Evolutionary conservation across 2,329 filamentous ascomycete species (phyloP), one percentile per base, ranked within the genome.

Genomic region (Colletotrichum cereale): DNA sequence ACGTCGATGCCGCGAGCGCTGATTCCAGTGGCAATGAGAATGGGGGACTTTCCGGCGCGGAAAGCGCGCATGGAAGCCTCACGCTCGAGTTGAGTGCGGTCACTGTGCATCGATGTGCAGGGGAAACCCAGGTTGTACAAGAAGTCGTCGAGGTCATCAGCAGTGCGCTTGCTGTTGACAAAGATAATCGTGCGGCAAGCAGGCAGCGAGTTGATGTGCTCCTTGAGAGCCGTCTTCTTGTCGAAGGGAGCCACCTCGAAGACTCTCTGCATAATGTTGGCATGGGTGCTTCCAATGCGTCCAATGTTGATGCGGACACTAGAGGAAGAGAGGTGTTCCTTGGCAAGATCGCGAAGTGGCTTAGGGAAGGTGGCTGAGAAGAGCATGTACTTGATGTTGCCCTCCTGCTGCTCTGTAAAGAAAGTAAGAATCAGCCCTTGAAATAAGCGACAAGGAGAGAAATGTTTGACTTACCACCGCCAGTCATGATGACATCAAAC

Each of bases 301-400:
- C 96, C 96, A 74, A 98, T 93, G 53, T 91, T 92, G 80, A 99
- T 91, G 29, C 93, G 93, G 62, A 97, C 86, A 77, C 94, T 91
- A 14, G 93, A 90, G 14, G 89, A 85, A 0, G 91, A 86, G 68
- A 99, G 89, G 77, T 95, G 93, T 36, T 92, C 86, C 70, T 89
- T 90, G 14, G 95, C 96, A 18, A 98, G 83, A 31, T 92, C 86
- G 38, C 95, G 93, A 74, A 93, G 90, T 0, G 84, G 85, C 83
- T 93, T 95, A 50, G 95, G 94, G 81, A 99, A 98, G 0, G 96
- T 98, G 0, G 96, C 96, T 0, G 95, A 97, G 80, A 98, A 98
- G 84, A 99, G 92, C 82, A 97, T 87, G 80, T 90, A 91, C 67
- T 86, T 88, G 76, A 91, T 83, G 73, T 88, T 88, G 3, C 87